Evolutionary conservation across 75 land plant species (phyloP).

Genomic region (Adiantum capillusveneris): DNA sequence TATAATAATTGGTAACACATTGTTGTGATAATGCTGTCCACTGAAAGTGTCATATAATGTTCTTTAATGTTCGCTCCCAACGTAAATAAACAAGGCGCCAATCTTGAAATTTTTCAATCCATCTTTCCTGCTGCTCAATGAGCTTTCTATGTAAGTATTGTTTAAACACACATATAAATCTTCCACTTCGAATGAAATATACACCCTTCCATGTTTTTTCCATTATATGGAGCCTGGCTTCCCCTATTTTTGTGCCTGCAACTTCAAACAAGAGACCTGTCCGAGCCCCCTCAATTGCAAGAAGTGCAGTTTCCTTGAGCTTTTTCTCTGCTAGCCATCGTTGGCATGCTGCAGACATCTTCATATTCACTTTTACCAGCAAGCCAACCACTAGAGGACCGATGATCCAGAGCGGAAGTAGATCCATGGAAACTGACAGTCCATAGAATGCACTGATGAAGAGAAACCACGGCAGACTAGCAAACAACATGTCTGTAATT

Average conservation of each 20-base stretch:
- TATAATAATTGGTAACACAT: no score
- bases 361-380: slow-evolving; percentile 18
- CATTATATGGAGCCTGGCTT: neutral
- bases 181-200: neutral
- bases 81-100: neutral
- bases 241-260: neutral
- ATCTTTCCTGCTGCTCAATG: neutral
- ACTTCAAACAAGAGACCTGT: neutral
- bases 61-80: slow-evolving; percentile 1
- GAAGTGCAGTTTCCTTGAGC: neutral
- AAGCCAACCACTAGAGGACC: slow-evolving; percentile 56
- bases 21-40: no score
- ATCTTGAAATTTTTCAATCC: slow-evolving; percentile 3
- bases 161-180: neutral
- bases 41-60: neutral
- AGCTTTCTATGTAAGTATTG: neutral
- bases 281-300: neutral
- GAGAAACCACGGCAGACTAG: slow-evolving; percentile 56
- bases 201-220: neutral
- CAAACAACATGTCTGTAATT: no score
- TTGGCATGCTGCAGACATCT: neutral
- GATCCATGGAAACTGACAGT: slow-evolving; percentile 48
- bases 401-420: slow-evolving; percentile 67
- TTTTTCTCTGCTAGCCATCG: neutral
- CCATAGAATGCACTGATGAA: slow-evolving; percentile 53